These are phyloP conservation scores for Neurospora pannonica DNA, from an alignment of 495 filamentous ascomycete species.

Conservation along the genomic window DNA sequence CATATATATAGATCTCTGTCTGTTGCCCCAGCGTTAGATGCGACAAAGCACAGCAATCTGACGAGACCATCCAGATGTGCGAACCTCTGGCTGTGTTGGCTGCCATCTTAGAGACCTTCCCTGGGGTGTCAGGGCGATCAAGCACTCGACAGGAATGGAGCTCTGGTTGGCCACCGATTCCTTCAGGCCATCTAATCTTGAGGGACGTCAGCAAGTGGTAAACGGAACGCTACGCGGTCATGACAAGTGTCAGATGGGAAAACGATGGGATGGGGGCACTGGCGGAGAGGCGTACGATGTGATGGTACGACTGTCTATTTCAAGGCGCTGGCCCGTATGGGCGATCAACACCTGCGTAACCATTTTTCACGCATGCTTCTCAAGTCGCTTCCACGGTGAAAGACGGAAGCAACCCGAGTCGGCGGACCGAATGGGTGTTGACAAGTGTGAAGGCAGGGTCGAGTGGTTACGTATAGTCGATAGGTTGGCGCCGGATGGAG, in stretches of 20 bases:
- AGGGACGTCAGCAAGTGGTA: not conserved
- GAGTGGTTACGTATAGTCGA: not conserved
- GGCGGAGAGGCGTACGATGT: slow-evolving; percentile 47
- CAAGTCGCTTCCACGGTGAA: not conserved
- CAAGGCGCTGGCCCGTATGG: slow-evolving; percentile 77
- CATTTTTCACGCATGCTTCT: slow-evolving; percentile 33
- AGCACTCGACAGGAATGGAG: slow-evolving; percentile 55
- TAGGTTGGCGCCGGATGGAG: not conserved
- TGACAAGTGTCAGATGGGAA: not conserved
- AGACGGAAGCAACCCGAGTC: not conserved
- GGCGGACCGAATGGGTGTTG: not conserved
- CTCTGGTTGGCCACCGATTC: slow-evolving; percentile 59
- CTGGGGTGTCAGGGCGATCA: slow-evolving; percentile 74
- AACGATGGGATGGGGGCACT: not conserved
- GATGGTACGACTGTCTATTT: slow-evolving; percentile 59
- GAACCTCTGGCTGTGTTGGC: slow-evolving; percentile 65
- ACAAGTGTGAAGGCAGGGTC: not conserved
- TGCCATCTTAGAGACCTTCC: slow-evolving; percentile 73
- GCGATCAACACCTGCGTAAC: slow-evolving; percentile 77
- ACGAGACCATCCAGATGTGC: slow-evolving; percentile 7
- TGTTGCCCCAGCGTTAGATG: slow-evolving; percentile 25
- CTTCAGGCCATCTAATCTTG: slow-evolving; percentile 53
- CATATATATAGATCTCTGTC: slow-evolving; percentile 84
- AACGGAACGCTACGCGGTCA: not conserved
- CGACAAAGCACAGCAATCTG: not conserved